Evolutionary conservation across 2,329 filamentous ascomycete species (phyloP).

Genomic region (Colletotrichum noveboracense): DNA sequence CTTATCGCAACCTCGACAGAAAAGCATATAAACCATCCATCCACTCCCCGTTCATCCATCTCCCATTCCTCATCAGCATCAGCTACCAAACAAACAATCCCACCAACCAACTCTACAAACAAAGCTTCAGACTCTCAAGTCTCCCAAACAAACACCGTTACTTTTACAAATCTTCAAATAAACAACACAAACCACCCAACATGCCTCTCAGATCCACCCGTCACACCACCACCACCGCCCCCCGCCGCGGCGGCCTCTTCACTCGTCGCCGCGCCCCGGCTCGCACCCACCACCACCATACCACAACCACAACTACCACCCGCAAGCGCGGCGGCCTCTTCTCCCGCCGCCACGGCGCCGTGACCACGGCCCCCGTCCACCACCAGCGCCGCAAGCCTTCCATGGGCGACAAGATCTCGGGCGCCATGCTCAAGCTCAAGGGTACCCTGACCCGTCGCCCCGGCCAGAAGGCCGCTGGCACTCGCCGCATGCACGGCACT

Average conservation of each 20-base stretch:
- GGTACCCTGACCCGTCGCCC: conserved; percentile 72
- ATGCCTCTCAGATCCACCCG: conserved; percentile 36
- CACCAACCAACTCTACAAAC: background rate
- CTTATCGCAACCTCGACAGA: background rate
- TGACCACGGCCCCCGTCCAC: conserved; percentile 43
- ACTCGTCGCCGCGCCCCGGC: conserved; percentile 26
- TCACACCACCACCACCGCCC: conserved; percentile 22
- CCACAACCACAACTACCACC: conserved; percentile 41
- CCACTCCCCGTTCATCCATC: background rate
- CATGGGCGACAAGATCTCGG: conserved; percentile 79
- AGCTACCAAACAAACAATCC: conserved; percentile 1
- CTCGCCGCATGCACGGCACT: conserved; percentile 75
- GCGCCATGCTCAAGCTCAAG: conserved; percentile 75
- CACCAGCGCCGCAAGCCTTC: conserved; percentile 72
- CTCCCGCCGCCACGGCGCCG: conserved; percentile 33
- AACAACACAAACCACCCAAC: conserved; percentile 20
- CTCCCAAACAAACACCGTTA: background rate
- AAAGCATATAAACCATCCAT: conserved; percentile 18
- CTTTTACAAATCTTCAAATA: background rate
- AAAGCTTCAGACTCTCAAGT: conserved; percentile 9
- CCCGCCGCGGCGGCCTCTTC: conserved; percentile 22
- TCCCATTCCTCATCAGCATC: background rate
- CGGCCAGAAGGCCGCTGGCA: conserved; percentile 71
- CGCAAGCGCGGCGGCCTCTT: conserved; percentile 47
- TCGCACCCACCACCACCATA: conserved; percentile 24